Evolutionary conservation across 805 yeast species (phyloP), one percentile per base, ranked within the genome.

Genomic region (Limtongia smithiae): DNA sequence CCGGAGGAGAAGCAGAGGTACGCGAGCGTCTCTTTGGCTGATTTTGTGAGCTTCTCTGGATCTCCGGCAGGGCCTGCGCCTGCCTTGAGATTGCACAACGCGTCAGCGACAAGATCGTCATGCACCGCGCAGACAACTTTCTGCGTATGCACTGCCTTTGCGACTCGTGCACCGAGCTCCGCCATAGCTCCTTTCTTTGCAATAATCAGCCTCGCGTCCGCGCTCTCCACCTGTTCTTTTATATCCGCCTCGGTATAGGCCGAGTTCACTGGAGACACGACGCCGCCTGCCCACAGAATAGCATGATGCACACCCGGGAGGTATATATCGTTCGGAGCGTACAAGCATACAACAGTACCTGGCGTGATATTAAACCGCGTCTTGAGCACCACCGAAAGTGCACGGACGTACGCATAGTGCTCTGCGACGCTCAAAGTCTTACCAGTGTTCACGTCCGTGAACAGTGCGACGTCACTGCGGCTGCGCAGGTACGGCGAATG

Each of bases 291-390:
- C 46, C 45, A 48, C 14, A 50, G 37, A 25, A 50, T 41, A n/a
- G 47, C 54, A 37, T 58, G 55, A 50, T 67, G 70, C 8, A 65
- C 44, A 2, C 60, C 54, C 3, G 66, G 63, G 4, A 61, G 59
- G 46, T 51, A 57, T 28, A 68, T 52, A 48, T 54, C 43, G 59
- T 68, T 68, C 15, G 54, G 44, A 21, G 60, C 59, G 37, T 62
- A 65, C 11, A 68, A 39, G 14, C 58, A 52, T 4, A 68, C 67
- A 12, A 67, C 68, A 15, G 63, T 68, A 37, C 60, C 63, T 9
- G 46, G 45, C 2, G 34, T 14, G 15, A 68, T 37, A 7, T 53
- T 53, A 38, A 50, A 58, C 41, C 52, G 41, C 24, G 50, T 36
- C 7, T 44, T 50, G 15, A 68, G 40, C 4, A 40, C 8, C 9